These are phyloP conservation scores for Colletotrichum liaoningense DNA, from an alignment of 2,329 filamentous ascomycete genomes.

Conservation along the genomic window DNA sequence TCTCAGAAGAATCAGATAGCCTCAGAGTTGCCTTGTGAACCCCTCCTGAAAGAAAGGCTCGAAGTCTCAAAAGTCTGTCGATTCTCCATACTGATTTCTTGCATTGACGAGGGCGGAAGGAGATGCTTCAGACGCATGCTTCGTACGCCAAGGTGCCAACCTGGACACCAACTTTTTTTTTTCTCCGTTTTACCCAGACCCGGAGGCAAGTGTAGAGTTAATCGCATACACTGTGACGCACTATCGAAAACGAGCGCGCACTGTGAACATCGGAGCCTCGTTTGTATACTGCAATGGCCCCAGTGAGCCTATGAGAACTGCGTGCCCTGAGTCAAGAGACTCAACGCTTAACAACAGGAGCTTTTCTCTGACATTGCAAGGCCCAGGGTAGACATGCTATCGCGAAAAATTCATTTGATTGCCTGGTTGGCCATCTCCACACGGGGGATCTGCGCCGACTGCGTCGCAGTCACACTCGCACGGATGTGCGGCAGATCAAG, in stretches of 20 bases:
- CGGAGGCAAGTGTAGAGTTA: slow-evolving; percentile 25
- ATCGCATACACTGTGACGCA: slow-evolving; percentile 24
- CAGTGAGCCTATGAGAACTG: neutral
- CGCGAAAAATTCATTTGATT: slow-evolving; percentile 19
- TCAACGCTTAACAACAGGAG: slow-evolving; percentile 30
- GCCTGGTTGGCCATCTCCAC: slow-evolving; percentile 24
- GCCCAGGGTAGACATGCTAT: slow-evolving; percentile 15
- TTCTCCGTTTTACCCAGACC: slow-evolving; percentile 1
- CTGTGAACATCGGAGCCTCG: slow-evolving; percentile 7
- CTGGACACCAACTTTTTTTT: slow-evolving; percentile 13
- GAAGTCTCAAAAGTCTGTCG: neutral
- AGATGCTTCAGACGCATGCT: neutral
- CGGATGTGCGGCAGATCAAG: slow-evolving; percentile 27
- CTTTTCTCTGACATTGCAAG: slow-evolving; percentile 29
- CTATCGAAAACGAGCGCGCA: slow-evolving; percentile 1
- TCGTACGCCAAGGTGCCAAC: slow-evolving; percentile 18
- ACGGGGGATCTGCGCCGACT: slow-evolving; percentile 28
- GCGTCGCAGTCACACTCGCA: slow-evolving; percentile 26
- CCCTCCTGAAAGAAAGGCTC: neutral
- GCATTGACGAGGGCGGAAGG: slow-evolving; percentile 9
- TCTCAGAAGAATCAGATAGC: neutral
- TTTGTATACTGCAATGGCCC: neutral
- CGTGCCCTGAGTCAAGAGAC: slow-evolving; percentile 17
- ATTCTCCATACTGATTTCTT: neutral
- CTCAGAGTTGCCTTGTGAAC: slow-evolving; percentile 8